Base-by-base conservation (phyloP, 2,329 filamentous ascomycete genomes). In the Cladophialophora chaetospira region DNA sequence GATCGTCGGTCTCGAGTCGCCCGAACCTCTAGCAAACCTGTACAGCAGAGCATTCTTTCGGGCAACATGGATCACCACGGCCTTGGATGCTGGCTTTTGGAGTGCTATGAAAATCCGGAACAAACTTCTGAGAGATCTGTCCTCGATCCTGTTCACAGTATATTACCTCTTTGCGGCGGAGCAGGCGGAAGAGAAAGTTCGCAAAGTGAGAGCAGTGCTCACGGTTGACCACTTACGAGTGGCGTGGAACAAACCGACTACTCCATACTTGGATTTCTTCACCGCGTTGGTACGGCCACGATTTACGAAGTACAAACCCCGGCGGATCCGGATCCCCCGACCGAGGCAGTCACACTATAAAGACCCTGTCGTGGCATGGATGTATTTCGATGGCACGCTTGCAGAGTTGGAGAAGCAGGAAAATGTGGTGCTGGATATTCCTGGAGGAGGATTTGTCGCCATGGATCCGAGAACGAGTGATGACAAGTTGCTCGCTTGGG, bases 391-490 rank as follows among this genome's bases (percentile, higher is more conserved):
- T 67, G 94, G 94, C 0, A 88, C 92, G 0, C 73, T 96, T 5
- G 84, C 87, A 2, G 87, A 91, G 44, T 77, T 97, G 43, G 85
- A 86, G 66, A 82, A 87, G 38, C 88, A 95, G 69, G 86, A 83
- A 48, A 88, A 88, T 66, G 72, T 99, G 25, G 82, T 99, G 1
- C 70, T 99, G 31, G 94, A 99, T 71, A 85, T 97, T 3, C 94
- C 94, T 0, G 94, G 94, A 1, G 94, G 94, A 28, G 94, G 94
- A 0, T 99, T 95, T 64, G 92, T 99, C 10, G 92, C 94, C 15
- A 99, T 99, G 94, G 86, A 90, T 57, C 94, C 94, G n/a, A 80
- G 94, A 44, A 89, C 88, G 66, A 91, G 95, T 66, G 94, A 99
- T 69, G 94, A 99, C 72, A 96, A 95, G 72, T 79, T 99, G 15